Evolutionary conservation across 2,329 filamentous ascomycete genomes (phyloP), one percentile per base, ranked within the genome.

Genomic region (Aspergillus sp.): DNA sequence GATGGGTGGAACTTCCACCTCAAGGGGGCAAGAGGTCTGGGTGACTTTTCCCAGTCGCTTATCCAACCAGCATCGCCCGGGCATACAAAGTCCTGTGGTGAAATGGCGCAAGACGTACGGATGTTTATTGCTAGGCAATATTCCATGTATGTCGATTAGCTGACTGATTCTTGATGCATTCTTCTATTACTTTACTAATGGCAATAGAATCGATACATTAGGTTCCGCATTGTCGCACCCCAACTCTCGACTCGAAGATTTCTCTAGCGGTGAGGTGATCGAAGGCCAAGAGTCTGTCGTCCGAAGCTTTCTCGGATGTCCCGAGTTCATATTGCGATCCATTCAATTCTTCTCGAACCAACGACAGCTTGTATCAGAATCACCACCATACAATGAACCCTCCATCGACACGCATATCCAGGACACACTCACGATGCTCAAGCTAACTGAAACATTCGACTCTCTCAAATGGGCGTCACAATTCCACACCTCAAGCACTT

Each of bases 221-320:
- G 74, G 72, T 11, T 68, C 66, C 7, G 68, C 74, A 0, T 74
- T 75, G 58, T 63, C 72, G 7, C 71, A 70, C 7, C 72, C 74
- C 0, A 68, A 66, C 9, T 41, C 73, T 8, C 23, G 73, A n/a
- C 68, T 72, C 3, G 58, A 69, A 2, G 69, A 61, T 23, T 38
- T 59, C 13, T 54, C 63, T 30, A 19, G 22, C 3, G 45, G 66
- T 7, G 63, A 67, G 7, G 50, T 60, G 17, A 59, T 62, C 19
- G 61, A 61, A n/a, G 54, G 54, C 2, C 62, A 69, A 56, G 73
- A 76, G 57, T 65, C 64, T 1, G 67, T 75, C 9, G 72, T 76
- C 47, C 59, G 68, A 28, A 75, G 74, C 3, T 76, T 76, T 49
- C 72, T 77, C 13, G 74, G 74, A 9, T 77, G 74, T 49, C 74